A percentile compares a stretch with the other conserved stretches of the same genome.
Conservation (phyloP, 345 rosid species). For the Raphanus raphanistrum region DNA sequence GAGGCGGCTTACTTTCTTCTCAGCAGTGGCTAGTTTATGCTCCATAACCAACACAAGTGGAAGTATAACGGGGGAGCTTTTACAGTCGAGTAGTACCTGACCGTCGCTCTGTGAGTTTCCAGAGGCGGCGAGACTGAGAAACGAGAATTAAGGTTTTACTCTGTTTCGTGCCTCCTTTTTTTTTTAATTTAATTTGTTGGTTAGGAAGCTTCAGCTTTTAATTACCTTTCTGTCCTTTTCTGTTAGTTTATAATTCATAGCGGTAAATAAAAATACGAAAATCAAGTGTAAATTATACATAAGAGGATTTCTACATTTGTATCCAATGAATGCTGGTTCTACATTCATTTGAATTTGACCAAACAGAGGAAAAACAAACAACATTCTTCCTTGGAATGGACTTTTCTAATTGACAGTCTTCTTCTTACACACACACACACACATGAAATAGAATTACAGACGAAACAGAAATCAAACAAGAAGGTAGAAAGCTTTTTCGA, state of each 20-base stretch:
- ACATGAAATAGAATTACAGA: constrained; percentile 3
- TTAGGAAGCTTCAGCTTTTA: not conserved
- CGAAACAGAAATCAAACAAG: not conserved
- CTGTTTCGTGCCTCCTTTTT: not conserved
- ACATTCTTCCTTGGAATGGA: constrained; percentile 8
- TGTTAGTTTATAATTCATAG: not conserved
- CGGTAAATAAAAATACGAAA: too few species aligned
- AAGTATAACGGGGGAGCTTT: not conserved
- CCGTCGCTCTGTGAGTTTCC: constrained; percentile 9
- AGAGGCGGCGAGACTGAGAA: constrained; percentile 28
- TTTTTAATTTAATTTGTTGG: not conserved
- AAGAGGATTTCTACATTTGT: not conserved
- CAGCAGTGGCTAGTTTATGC: constrained; percentile 44
- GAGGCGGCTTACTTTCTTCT: constrained; percentile 30
- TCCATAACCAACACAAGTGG: constrained; percentile 35
- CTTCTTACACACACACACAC: constrained; percentile 7
- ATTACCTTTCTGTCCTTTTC: constrained; percentile 19
- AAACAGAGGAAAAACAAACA: constrained; percentile 6
- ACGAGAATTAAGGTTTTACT: constrained; percentile 27
- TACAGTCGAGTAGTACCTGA: constrained; percentile 3
- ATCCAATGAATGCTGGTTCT: not conserved
- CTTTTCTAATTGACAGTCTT: constrained; percentile 22
- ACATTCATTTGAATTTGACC: too few species aligned
- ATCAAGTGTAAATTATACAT: not conserved
- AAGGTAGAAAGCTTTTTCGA: not conserved